Evolutionary conservation across 441 rosid species (phyloP).

Genomic region (Gossypium schwendimanii): DNA sequence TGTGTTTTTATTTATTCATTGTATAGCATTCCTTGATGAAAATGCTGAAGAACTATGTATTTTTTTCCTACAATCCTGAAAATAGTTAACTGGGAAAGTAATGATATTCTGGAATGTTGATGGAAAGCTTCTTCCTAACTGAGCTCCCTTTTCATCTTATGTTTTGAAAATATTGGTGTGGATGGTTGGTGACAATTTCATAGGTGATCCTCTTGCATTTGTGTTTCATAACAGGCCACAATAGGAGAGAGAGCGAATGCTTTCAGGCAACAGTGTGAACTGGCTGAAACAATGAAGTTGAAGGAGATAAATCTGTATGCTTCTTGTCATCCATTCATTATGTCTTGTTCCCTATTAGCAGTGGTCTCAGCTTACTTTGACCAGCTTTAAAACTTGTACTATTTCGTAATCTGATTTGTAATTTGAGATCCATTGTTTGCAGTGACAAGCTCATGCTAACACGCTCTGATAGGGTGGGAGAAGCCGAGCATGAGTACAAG

Average conservation of each 20-base stretch:
- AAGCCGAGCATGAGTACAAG: conserved; percentile 78
- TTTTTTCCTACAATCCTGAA: not conserved
- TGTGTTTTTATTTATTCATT: not conserved
- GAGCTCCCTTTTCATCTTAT: not conserved
- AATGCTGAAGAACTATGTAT: not conserved
- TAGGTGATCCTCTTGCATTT: conserved; percentile 13
- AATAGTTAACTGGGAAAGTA: not conserved
- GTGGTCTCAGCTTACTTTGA: not conserved
- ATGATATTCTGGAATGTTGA: not conserved
- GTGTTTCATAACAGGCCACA: conserved; percentile 62
- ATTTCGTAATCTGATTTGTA: not conserved
- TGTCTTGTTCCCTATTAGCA: not conserved
- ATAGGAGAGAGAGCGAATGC: conserved; percentile 89
- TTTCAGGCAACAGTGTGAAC: conserved; percentile 89
- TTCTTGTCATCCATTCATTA: conserved; percentile 7
- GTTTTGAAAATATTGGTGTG: conserved; percentile 3
- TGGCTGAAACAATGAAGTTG: conserved; percentile 87
- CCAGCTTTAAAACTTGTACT: not conserved
- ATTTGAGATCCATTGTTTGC: conserved; percentile 17
- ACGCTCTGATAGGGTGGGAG: conserved; percentile 82
- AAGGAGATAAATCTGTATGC: conserved; percentile 98
- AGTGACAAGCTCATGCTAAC: conserved; percentile 91
- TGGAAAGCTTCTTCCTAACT: not conserved
- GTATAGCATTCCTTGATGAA: not conserved
- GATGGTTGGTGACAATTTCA: not conserved